Evolutionary conservation across 495 filamentous ascomycete genomes (phyloP).

Genomic region (Hyaloscypha variabilis): DNA sequence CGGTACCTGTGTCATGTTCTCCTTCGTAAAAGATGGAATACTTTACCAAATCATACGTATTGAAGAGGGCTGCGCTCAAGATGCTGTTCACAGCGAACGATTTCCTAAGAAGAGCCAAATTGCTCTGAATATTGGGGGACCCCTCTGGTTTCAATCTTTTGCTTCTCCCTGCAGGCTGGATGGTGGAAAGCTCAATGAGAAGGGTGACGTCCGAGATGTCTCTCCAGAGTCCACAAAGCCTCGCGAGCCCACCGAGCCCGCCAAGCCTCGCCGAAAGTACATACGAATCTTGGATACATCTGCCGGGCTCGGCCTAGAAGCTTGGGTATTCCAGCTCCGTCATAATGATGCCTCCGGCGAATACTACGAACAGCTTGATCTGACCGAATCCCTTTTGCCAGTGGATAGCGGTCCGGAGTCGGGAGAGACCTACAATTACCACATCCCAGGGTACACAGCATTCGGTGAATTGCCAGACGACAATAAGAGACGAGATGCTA

Average conservation of each 20-base stretch:
- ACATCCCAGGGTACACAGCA: background rate
- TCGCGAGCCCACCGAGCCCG: background rate
- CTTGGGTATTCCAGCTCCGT: background rate
- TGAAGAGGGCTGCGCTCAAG: constrained; percentile 1
- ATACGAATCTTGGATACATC: background rate
- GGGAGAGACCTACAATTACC: background rate
- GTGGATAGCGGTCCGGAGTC: background rate
- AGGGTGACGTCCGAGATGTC: background rate
- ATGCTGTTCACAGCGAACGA: background rate
- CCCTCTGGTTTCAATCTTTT: background rate
- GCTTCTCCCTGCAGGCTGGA: background rate
- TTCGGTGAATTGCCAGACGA: background rate
- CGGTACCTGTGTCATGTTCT: constrained; percentile 14
- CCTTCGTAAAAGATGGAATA: constrained; percentile 18
- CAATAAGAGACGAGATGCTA: background rate
- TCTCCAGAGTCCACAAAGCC: background rate
- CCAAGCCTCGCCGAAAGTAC: too few species aligned
- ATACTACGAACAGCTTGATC: background rate
- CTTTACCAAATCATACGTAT: constrained; percentile 27
- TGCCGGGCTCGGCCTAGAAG: background rate
- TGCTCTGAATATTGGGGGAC: constrained; percentile 12
- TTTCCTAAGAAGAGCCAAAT: constrained; percentile 7
- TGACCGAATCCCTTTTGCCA: background rate
- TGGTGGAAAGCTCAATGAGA: background rate
- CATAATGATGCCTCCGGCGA: background rate